Conservation (phyloP, 768 basidiomycete genomes). For the Calocera cornea region DNA sequence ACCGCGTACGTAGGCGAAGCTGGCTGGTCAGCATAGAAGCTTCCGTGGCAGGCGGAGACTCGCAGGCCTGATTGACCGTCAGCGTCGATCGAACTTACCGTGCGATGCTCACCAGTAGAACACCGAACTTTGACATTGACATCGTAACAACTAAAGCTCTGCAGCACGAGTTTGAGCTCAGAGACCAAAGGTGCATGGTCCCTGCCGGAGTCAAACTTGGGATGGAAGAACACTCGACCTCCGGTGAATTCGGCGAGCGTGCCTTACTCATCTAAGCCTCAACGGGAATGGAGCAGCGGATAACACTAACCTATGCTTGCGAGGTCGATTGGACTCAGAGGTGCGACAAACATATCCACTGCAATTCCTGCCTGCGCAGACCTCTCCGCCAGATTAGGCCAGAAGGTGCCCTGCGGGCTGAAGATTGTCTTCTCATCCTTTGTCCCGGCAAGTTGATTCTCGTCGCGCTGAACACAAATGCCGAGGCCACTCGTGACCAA, state of each 20-base stretch:
- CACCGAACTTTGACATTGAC: constrained; percentile 70
- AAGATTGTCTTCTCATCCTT: constrained; percentile 79
- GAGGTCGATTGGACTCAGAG: constrained; percentile 66
- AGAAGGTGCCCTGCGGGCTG: constrained; percentile 57
- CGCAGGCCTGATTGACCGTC: constrained; percentile 27
- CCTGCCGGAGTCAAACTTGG: constrained; percentile 61
- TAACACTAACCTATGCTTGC: constrained; percentile 60
- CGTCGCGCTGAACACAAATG: constrained; percentile 45
- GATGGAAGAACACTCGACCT: constrained; percentile 84
- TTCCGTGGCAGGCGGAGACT: constrained; percentile 53
- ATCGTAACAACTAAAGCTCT: constrained; percentile 63
- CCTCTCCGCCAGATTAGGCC: constrained; percentile 76
- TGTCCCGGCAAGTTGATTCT: constrained; percentile 59
- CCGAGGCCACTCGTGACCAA: constrained; percentile 62
- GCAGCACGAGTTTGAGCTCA: constrained; percentile 58
- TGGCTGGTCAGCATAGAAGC: constrained; percentile 37
- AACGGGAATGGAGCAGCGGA: not conserved
- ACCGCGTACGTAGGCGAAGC: constrained; percentile 68
- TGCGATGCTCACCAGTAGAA: too few relatives aligned
- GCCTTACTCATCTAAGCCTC: constrained; percentile 30
- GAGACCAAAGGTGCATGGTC: constrained; percentile 55
- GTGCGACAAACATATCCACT: constrained; percentile 77
- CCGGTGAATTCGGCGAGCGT: constrained; percentile 61
- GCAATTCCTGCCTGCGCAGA: constrained; percentile 83
- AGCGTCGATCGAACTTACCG: constrained; percentile 35